Evolutionary conservation across 257 asterid species (phyloP).

Genomic region (Ajuga chamaepitys): DNA sequence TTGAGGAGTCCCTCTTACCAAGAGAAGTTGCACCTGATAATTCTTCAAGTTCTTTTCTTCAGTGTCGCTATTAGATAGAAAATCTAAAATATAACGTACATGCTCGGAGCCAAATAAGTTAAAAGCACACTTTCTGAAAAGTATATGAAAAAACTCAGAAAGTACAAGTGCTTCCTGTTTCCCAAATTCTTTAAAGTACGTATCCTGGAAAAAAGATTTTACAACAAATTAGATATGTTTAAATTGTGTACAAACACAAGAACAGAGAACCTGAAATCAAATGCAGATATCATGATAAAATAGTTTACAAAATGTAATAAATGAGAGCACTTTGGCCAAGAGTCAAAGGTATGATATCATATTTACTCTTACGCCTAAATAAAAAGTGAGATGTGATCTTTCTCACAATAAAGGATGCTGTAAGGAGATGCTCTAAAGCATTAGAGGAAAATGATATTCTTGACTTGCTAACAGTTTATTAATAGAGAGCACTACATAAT

Average conservation of each 20-base stretch:
- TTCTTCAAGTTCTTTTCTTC: slow-evolving; percentile 38
- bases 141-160: slow-evolving; percentile 50
- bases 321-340: neutral
- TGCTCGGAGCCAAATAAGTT: slow-evolving; percentile 62
- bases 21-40: slow-evolving; percentile 53
- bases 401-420: neutral
- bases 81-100: slow-evolving; percentile 45
- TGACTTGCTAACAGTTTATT: neutral
- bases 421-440: neutral
- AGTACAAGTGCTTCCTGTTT: slow-evolving; percentile 38
- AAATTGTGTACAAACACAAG: slow-evolving; percentile 8
- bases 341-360: neutral
- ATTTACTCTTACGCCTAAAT: neutral
- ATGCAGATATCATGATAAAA: neutral
- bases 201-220: slow-evolving; percentile 43
- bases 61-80: slow-evolving; percentile 36
- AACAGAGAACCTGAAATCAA: neutral
- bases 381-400: neutral
- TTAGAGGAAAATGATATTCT: neutral
- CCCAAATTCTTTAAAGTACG: slow-evolving; percentile 37
- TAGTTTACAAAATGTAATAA: neutral
- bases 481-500: neutral
- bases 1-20: slow-evolving; percentile 47
- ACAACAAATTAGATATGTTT: slow-evolving; percentile 9
- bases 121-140: slow-evolving; percentile 49